Evolutionary conservation across 176 grass and related monocot species (phyloP).

Genomic region (Oryza brachyantha): DNA sequence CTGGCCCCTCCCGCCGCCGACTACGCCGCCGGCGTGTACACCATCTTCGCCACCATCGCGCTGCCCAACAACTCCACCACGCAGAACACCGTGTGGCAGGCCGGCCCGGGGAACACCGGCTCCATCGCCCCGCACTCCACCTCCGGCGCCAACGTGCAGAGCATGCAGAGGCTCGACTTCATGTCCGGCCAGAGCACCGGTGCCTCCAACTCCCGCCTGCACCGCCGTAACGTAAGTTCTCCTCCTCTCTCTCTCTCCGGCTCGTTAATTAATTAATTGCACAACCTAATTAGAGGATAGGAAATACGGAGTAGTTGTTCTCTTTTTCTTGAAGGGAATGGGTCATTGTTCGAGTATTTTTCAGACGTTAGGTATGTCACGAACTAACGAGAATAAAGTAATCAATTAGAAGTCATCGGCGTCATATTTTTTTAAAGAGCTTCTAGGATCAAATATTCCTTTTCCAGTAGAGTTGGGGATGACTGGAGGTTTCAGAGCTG

Average conservation of each 20-base stretch:
- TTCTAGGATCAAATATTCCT: neutral
- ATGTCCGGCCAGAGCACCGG: conserved; percentile 37
- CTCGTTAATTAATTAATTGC: neutral
- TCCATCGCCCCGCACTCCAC: neutral
- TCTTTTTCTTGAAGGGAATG: neutral
- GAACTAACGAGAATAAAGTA: neutral
- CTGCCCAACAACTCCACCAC: conserved; percentile 44
- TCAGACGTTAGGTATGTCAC: conserved; percentile 13
- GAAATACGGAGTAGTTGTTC: too few species aligned
- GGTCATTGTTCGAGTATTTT: neutral
- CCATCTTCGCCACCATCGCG: conserved; percentile 61
- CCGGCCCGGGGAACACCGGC: conserved; percentile 9
- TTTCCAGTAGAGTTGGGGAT: neutral
- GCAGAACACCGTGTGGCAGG: conserved; percentile 80
- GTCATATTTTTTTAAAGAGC: neutral
- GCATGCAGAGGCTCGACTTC: conserved; percentile 39
- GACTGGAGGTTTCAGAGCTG: neutral
- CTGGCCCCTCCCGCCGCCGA: conserved; percentile 27
- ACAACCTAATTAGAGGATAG: neutral
- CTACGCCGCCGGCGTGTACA: conserved; percentile 54
- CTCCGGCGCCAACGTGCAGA: neutral
- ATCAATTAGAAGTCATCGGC: neutral
- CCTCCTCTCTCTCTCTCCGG: too few species aligned
- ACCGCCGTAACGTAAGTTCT: conserved; percentile 66
- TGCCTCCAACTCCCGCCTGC: conserved; percentile 49